phyloP scores from a whole-genome alignment of 192 early-diverging fungal genomes.

The Mortierella antarctica region DNA sequence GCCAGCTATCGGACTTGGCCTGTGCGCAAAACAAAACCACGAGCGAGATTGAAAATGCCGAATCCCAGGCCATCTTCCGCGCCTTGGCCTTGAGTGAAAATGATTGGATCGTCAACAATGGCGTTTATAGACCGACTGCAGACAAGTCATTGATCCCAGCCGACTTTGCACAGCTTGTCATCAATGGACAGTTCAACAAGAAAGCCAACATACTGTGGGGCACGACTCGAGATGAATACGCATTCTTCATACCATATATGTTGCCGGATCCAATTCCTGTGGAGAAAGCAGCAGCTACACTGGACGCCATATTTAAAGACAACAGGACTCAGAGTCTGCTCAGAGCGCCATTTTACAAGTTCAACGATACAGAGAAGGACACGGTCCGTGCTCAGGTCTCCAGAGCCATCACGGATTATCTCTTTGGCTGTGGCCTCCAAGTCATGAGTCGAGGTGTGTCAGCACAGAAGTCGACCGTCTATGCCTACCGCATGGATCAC shows the following conservation, averaged over 20 bases:
- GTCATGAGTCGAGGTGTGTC: neutral
- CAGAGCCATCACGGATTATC: neutral
- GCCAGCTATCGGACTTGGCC: constrained; percentile 7
- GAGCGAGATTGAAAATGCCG: constrained; percentile 1
- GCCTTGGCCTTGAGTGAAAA: neutral
- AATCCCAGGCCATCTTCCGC: neutral
- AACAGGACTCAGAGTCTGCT: neutral
- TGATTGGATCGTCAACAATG: neutral
- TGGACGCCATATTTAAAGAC: neutral
- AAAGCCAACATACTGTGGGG: constrained; percentile 21
- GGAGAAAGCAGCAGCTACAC: neutral
- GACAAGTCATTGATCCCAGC: constrained; percentile 11
- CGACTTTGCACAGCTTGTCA: constrained; percentile 13
- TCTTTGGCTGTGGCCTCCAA: constrained; percentile 3
- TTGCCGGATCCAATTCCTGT: neutral
- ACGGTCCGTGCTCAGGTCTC: neutral
- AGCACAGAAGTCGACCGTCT: neutral
- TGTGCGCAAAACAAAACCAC: constrained; percentile 27
- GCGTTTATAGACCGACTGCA: constrained; percentile 4
- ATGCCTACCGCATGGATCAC: constrained; percentile 8
- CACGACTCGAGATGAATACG: neutral
- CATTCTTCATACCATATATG: neutral
- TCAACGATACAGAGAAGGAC: neutral
- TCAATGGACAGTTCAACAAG: constrained; percentile 1
- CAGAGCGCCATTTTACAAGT: constrained; percentile 15